Evolutionary conservation across 768 basidiomycete genomes (phyloP), one percentile per base, ranked within the genome.

Genomic region (Mycena venus): DNA sequence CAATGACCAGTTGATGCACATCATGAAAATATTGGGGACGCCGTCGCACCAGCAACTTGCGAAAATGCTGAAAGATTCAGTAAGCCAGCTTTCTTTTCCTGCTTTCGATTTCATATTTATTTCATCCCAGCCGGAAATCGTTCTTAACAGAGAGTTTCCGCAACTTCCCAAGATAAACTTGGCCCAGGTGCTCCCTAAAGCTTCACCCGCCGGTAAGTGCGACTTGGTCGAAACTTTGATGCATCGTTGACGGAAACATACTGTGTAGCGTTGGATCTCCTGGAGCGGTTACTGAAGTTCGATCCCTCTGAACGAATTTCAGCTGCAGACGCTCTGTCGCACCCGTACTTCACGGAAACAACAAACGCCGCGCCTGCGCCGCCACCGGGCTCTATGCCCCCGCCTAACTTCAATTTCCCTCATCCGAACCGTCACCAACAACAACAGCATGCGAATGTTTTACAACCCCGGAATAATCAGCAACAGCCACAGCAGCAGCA

Each of bases 1-100:
- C 81, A 94, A 97, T 77, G 98, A 99, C 83, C 98, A 99, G 82
- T 87, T 99, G 27, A 87, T 96, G 60, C 97, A 98, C 78, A 99
- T 99, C 81, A 98, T 99, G 94, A 91, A 96, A 79, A 95, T 99
- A 61, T 91, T 99, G 71, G 98, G 98, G 21, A 99, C 98, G 0
- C 98, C 98, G 1, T 93, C 94, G 71, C 96, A 98, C 63, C 90
- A 92, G 19, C 94, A 94, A 23, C 88, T 99, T 55, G 90, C 93
- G 73, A 96, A 98, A 83, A 97, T 99, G 83, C 89, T 91, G 53
- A 91, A 91, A 49, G 97, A 99, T 84, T 95, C 96, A 59, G 97
- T 97, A 78, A 70, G 95, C 85, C 55, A 9, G 3, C 53, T 51
- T 27, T 27, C 56, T 21, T 17, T 23, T 56, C 71, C 38, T 38